phyloP scores from a whole-genome alignment of 805 yeast genomes.

The Komagataella populi region DNA sequence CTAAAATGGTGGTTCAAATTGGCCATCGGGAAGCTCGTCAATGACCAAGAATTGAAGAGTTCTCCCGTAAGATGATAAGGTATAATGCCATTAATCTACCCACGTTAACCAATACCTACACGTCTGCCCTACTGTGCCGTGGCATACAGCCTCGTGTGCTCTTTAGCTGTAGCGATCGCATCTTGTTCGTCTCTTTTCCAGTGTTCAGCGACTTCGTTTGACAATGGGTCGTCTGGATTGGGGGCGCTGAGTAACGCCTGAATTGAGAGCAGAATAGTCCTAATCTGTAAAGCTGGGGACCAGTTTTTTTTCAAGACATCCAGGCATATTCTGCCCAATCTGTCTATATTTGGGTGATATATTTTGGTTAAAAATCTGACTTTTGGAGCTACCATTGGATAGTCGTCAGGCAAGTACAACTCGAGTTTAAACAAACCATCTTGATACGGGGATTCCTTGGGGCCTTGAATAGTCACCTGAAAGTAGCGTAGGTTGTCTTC shows the following conservation, averaged over 20 bases:
- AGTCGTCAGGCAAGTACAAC: conserved; percentile 86
- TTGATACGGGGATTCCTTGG: conserved; percentile 84
- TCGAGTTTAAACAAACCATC: conserved; percentile 69
- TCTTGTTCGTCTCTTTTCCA: conserved; percentile 79
- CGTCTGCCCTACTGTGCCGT: conserved; percentile 2
- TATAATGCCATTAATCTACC: background rate
- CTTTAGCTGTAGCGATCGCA: conserved; percentile 71
- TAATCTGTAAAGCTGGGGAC: conserved; percentile 95
- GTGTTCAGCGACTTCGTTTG: conserved; percentile 94
- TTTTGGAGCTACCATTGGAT: conserved; percentile 97
- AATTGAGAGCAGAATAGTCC: conserved; percentile 81
- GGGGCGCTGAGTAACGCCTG: conserved; percentile 94
- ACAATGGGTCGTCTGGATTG: conserved; percentile 95
- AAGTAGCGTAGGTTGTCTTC: conserved; percentile 91
- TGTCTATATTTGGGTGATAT: conserved; percentile 93
- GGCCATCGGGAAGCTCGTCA: background rate
- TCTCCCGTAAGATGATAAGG: background rate
- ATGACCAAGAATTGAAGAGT: background rate
- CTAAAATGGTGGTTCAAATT: background rate
- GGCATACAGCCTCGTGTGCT: conserved; percentile 62
- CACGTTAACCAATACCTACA: background rate
- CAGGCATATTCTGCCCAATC: conserved; percentile 88
- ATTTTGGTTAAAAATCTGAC: conserved; percentile 88
- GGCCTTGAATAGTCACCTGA: conserved; percentile 87
- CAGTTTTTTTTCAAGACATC: conserved; percentile 92